phyloP scores from a whole-genome alignment of 495 filamentous ascomycete genomes.

The Schizothecium vesticola region DNA sequence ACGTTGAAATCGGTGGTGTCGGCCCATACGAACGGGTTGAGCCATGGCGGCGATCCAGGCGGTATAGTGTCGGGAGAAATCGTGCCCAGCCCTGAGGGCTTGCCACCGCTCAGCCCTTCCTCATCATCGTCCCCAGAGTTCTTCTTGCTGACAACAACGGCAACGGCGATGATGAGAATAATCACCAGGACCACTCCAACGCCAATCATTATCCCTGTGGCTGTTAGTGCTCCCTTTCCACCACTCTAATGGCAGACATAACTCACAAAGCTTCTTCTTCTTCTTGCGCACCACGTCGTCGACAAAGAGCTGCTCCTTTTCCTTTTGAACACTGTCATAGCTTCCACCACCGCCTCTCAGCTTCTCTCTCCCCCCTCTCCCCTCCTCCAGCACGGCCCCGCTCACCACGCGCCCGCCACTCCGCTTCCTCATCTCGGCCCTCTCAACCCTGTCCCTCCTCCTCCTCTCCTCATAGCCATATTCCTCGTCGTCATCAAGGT shows the following conservation, averaged over 20 bases:
- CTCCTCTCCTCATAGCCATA: background rate
- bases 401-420: conserved; percentile 49
- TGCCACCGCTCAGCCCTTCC: conserved; percentile 20
- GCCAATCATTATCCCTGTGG: conserved; percentile 49
- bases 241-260: background rate
- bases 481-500: background rate
- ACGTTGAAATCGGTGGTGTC: conserved; percentile 90
- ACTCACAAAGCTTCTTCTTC: conserved; percentile 49
- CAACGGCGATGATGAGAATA: conserved; percentile 69
- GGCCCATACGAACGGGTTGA: conserved; percentile 92
- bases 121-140: conserved; percentile 29
- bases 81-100: conserved; percentile 48
- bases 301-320: conserved; percentile 14
- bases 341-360: conserved; percentile 30
- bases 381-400: conserved; percentile 65
- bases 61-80: conserved; percentile 62
- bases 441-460: conserved; percentile 1
- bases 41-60: conserved; percentile 60
- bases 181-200: conserved; percentile 55
- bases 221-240: conserved; percentile 16
- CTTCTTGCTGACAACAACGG: conserved; percentile 65
- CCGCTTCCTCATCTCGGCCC: background rate
- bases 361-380: conserved; percentile 30
- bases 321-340: conserved; percentile 36
- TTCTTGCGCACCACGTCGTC: conserved; percentile 25